Percentiles rank a stretch among this genome's conserved stretches.
These are phyloP conservation scores for Hyaloraphidium curvatum DNA, from an alignment of 192 early-diverging fungal genomes.

Conservation along the genomic window DNA sequence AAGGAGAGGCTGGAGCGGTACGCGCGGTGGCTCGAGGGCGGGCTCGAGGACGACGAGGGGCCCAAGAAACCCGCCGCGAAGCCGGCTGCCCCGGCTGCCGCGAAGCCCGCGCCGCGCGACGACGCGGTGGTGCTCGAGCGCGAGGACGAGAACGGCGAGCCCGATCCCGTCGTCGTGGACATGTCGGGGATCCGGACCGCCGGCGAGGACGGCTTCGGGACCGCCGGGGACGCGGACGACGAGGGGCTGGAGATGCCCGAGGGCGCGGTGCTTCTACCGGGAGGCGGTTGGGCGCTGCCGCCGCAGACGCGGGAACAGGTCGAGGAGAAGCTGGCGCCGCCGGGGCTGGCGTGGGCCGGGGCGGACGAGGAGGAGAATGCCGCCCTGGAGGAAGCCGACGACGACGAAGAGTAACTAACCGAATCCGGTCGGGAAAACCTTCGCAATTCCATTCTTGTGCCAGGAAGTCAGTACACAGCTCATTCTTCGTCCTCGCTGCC, in stretches of 20 bases:
- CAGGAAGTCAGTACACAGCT: too few species aligned
- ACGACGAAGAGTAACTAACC: neutral
- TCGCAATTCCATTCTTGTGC: too few species aligned
- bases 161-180: too few species aligned
- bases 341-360: neutral
- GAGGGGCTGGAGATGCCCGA: neutral
- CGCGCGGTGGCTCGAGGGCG: slow-evolving; percentile 69
- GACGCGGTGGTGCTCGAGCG: too few species aligned
- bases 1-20: slow-evolving; percentile 63
- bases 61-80: neutral
- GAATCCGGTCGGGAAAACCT: too few species aligned
- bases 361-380: neutral
- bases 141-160: too few species aligned
- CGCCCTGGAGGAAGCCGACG: neutral
- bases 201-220: too few species aligned
- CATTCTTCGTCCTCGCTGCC: too few species aligned
- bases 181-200: too few species aligned
- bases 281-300: slow-evolving; percentile 1
- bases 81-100: neutral
- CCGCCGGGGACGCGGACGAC: neutral
- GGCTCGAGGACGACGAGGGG: slow-evolving; percentile 8
- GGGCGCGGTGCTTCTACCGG: neutral
- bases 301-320: neutral
- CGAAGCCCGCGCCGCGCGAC: neutral
- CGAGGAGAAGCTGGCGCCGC: neutral